Conservation (phyloP, 176 grass and related monocot species). For the Stipa capillata region DNA sequence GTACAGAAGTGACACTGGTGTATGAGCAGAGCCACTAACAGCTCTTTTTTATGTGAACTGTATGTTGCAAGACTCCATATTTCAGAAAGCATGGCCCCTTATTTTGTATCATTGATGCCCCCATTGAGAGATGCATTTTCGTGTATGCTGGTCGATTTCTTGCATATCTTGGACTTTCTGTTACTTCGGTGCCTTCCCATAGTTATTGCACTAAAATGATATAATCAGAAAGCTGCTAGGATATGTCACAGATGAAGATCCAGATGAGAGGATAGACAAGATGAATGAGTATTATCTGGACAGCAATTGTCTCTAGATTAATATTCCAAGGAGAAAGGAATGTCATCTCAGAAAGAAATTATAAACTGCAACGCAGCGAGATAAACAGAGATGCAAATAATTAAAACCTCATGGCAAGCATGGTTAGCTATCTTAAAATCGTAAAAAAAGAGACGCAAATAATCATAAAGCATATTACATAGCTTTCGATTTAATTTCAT, state of each 20-base stretch:
- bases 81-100: not conserved
- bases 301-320: not conserved
- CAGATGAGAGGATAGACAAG: not conserved
- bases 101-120: not conserved
- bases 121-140: not conserved
- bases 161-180: not conserved
- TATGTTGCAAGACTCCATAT: not conserved
- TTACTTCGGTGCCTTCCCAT: not conserved
- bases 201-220: not conserved
- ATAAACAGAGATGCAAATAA: not conserved
- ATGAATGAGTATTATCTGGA: not conserved
- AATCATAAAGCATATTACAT: not conserved
- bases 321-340: not conserved
- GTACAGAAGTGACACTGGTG: not conserved
- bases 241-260: not conserved
- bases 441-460: too few species aligned
- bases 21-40: not conserved
- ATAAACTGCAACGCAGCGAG: not conserved
- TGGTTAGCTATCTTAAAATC: too few species aligned
- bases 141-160: too few species aligned
- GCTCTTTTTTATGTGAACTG: not conserved
- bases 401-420: too few species aligned
- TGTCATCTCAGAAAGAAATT: not conserved
- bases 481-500: conserved; percentile 1
- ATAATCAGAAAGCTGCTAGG: not conserved